phyloP scores from a whole-genome alignment of 2,329 filamentous ascomycete genomes.

The Rutstroemia sydowiana region DNA sequence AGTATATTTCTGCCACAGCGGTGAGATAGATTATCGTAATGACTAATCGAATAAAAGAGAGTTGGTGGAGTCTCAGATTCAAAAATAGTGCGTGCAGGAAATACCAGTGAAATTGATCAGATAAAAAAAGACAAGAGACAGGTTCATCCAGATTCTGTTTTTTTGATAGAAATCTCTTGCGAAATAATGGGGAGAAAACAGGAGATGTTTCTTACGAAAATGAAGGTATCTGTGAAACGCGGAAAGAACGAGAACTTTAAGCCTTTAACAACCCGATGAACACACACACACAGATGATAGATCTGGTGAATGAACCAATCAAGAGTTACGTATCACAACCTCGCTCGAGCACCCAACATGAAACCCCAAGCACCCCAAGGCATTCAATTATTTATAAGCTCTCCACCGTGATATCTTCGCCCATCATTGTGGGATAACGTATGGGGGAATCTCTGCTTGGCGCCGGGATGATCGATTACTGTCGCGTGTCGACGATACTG shows the following conservation, averaged over 20 bases:
- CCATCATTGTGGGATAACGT: too few species aligned
- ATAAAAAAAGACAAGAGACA: too few species aligned
- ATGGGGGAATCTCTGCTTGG: too few species aligned
- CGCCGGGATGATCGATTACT: too few species aligned
- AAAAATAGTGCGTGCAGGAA: too few species aligned
- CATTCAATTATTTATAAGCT: background rate
- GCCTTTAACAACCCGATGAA: background rate
- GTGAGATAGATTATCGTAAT: too few species aligned
- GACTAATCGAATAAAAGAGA: too few species aligned
- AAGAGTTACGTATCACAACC: background rate
- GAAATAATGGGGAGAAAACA: background rate
- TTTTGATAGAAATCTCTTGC: background rate
- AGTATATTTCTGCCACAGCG: too few species aligned
- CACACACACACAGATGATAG: background rate
- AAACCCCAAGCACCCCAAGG: background rate
- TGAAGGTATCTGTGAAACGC: background rate
- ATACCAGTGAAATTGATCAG: too few species aligned
- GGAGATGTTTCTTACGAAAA: background rate
- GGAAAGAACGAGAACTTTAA: constrained; percentile 4
- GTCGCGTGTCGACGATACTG: too few species aligned
- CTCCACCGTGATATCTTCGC: background rate
- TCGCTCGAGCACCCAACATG: background rate
- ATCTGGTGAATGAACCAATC: constrained; percentile 1
- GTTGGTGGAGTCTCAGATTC: too few species aligned
- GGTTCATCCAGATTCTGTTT: too few species aligned